Evolutionary conservation across 768 basidiomycete species (phyloP).

Genomic region (Hortiboletus flavorubellus): DNA sequence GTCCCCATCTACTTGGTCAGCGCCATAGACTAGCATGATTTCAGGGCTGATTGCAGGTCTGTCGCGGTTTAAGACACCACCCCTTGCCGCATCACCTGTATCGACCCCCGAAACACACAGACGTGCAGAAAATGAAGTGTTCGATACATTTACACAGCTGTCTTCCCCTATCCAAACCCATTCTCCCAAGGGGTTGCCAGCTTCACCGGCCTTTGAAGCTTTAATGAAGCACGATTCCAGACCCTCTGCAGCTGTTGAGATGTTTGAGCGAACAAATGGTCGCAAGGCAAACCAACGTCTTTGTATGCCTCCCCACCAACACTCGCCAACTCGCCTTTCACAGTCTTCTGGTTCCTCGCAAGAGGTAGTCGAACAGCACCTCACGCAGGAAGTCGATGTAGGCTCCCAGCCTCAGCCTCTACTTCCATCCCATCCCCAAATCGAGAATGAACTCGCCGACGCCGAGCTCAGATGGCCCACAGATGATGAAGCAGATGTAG

Average conservation of each 20-base stretch:
- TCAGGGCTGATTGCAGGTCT: slow-evolving; percentile 3
- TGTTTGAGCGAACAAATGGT: slow-evolving; percentile 16
- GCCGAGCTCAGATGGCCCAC: slow-evolving; percentile 28
- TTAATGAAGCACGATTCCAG: slow-evolving; percentile 9
- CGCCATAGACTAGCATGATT: slow-evolving; percentile 1
- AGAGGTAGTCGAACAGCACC: slow-evolving; percentile 45
- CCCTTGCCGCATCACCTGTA: not conserved
- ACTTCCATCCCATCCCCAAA: not conserved
- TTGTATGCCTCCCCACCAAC: not conserved
- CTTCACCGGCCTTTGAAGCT: slow-evolving; percentile 22
- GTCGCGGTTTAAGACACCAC: not conserved
- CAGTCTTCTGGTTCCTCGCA: slow-evolving; percentile 37
- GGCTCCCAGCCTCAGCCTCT: slow-evolving; percentile 6
- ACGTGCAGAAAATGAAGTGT: not conserved
- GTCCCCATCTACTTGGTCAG: not conserved
- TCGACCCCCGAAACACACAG: not conserved
- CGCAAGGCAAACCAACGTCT: not conserved
- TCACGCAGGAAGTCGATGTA: slow-evolving; percentile 39
- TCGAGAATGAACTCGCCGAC: slow-evolving; percentile 9
- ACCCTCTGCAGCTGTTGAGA: slow-evolving; percentile 17
- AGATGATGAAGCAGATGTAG: slow-evolving; percentile 18
- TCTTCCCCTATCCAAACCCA: slow-evolving; percentile 19
- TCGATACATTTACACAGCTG: slow-evolving; percentile 17
- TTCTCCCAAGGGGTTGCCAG: slow-evolving; percentile 12
- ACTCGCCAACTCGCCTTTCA: slow-evolving; percentile 17